Evolutionary conservation across 2,329 filamentous ascomycete species (phyloP), one percentile per base, ranked within the genome.

Genomic region (Chaetomiaceae sp.): DNA sequence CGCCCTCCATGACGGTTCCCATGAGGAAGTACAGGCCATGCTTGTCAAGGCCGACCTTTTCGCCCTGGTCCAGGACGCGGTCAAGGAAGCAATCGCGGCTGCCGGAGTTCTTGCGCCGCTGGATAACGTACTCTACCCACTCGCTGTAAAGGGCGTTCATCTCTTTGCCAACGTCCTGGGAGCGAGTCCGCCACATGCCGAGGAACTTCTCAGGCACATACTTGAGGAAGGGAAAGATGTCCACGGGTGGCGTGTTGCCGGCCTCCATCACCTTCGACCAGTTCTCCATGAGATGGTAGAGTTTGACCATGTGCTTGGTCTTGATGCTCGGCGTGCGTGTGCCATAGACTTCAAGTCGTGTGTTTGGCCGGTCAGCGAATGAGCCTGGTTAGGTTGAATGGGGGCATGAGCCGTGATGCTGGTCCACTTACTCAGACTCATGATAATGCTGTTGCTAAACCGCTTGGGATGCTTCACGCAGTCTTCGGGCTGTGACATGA

Each of bases 81-180:
- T 43, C 40, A 2, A 43, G 40, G 40, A 43, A 43, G 40, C 40
- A 43, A n/a, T 43, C 40, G 25, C 40, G 40, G 25, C 40, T 43
- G 10, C 40, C 40, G 13, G 40, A 43, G 27, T 43, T 31, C 40
- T 43, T 20, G 25, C 40, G 40, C 25, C 40, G 25, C 25, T 20
- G 16, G 17, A 43, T 31, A 2, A 19, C 40, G 10, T 43, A 43
- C 40, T 43, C 40, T 16, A 43, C 25, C 40, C 40, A 43, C 25
- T 43, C 40, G 40, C 40, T 31, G 40, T 43, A 43, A 25, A 43
- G 40, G 2, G 40, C 25, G 25, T 20, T 43, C 40, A 43, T 43
- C n/a, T 43, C 40, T 6, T 13, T 17, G 16, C 40, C 40, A 16
- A 43, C 40, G 25, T 33, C 40, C 40, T 43, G 16, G 16, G 40